These are phyloP conservation scores for Xylaria arbuscula DNA, from an alignment of 2,329 filamentous ascomycete species.

Conservation along the genomic window DNA sequence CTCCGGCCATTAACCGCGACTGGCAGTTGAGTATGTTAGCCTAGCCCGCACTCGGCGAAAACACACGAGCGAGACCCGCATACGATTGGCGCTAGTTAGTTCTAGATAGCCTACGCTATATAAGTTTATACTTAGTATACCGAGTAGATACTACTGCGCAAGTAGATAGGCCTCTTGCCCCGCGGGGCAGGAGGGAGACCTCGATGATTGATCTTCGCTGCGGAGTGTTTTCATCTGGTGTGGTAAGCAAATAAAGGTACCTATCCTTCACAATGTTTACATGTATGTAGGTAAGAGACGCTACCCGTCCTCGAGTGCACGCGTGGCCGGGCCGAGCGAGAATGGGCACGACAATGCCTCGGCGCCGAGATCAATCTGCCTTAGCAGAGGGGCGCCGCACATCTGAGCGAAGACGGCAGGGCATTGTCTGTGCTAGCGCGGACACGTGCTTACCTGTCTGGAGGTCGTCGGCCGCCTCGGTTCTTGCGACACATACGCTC, in stretches of 20 bases:
- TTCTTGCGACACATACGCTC: background rate
- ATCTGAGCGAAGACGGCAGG: background rate
- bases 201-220: too few relatives aligned
- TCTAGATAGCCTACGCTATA: constrained; percentile 16
- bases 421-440: constrained; percentile 14
- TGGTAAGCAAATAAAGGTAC: too few relatives aligned
- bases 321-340: background rate
- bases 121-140: background rate
- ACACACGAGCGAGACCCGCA: constrained; percentile 25
- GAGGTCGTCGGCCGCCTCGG: background rate
- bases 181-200: background rate
- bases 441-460: constrained; percentile 22
- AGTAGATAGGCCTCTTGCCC: background rate
- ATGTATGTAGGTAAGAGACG: too few relatives aligned
- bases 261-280: too few relatives aligned
- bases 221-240: too few relatives aligned
- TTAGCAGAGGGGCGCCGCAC: constrained; percentile 11
- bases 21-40: constrained; percentile 19
- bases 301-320: too few relatives aligned
- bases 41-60: constrained; percentile 20
- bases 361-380: constrained; percentile 15
- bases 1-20: constrained; percentile 25
- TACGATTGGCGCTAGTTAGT: constrained; percentile 5
- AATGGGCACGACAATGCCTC: background rate
- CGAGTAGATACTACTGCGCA: too few relatives aligned